Evolutionary conservation across 1,139 yeast genomes (phyloP).

Genomic region (Nakaseomyces nivariensis): DNA sequence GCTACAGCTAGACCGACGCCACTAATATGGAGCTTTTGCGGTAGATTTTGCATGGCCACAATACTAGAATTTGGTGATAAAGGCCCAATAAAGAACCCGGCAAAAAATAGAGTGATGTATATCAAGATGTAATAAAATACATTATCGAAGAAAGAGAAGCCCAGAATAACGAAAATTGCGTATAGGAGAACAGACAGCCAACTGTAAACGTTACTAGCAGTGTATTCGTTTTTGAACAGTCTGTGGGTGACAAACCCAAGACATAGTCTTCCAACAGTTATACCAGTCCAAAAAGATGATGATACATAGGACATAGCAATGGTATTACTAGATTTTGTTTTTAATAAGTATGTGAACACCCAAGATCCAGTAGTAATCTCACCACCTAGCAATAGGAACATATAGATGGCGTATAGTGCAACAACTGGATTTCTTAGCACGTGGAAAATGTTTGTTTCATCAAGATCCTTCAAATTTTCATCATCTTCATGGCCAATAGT

Average conservation of each 20-base stretch:
- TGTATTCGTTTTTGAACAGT: conserved; percentile 39
- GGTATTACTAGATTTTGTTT: conserved; percentile 40
- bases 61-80: conserved; percentile 69
- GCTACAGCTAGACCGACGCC: conserved; percentile 75
- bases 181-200: conserved; percentile 12
- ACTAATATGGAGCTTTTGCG: conserved; percentile 49
- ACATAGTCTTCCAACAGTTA: conserved; percentile 50
- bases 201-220: conserved; percentile 39
- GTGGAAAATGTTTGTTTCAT: conserved; percentile 12
- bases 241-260: conserved; percentile 55
- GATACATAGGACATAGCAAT: conserved; percentile 48
- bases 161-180: conserved; percentile 20
- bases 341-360: conserved; percentile 48
- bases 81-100: conserved; percentile 72
- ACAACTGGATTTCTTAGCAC: conserved; percentile 35
- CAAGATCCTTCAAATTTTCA: conserved; percentile 15
- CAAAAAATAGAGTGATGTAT: conserved; percentile 35
- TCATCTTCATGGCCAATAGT: conserved; percentile 15
- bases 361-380: conserved; percentile 65
- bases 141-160: conserved; percentile 14
- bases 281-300: conserved; percentile 55
- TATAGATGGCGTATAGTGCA: conserved; percentile 38
- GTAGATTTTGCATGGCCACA: conserved; percentile 52
- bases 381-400: conserved; percentile 57
- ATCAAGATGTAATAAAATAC: conserved; percentile 25